Conservation (phyloP, 139 green algal species). For the Zygnema cylindricum region DNA sequence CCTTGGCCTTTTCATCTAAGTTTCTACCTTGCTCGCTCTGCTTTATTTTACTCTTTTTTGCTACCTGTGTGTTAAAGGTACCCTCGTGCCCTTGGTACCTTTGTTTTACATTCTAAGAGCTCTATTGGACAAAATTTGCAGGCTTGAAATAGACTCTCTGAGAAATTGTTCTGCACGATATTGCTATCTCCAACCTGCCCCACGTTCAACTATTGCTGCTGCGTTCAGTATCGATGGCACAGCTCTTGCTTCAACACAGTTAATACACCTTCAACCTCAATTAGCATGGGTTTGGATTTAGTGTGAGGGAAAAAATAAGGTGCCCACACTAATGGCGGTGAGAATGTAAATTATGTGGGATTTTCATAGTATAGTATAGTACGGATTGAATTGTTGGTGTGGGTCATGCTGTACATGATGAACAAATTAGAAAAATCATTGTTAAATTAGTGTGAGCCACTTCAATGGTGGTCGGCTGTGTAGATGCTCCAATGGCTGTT, state of each 20-base stretch:
- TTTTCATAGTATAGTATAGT: not conserved
- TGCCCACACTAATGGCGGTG: too few species aligned
- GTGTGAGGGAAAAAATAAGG: not conserved
- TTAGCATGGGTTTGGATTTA: not conserved
- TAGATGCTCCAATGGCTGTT: too few species aligned
- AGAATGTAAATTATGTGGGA: not conserved
- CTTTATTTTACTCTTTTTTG: constrained; percentile 5
- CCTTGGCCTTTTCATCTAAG: too few species aligned
- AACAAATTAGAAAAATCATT: too few species aligned
- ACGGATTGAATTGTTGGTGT: too few species aligned
- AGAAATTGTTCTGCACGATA: constrained; percentile 69
- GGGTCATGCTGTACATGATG: too few species aligned
- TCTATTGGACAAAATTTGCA: not conserved
- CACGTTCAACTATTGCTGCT: constrained; percentile 86
- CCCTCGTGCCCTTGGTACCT: not conserved
- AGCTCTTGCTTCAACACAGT: constrained; percentile 88
- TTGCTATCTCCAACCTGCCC: constrained; percentile 72
- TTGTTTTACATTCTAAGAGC: not conserved
- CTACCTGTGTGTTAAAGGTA: not conserved
- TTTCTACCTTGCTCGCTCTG: not conserved
- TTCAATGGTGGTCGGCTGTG: too few species aligned
- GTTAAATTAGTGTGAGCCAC: too few species aligned
- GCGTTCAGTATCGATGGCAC: constrained; percentile 82
- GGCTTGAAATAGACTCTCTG: constrained; percentile 74
- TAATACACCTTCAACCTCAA: too few species aligned